A percentile compares a stretch with the other conserved stretches of the same genome.
Conservation (phyloP, 306 rosid species). For the Lathyrus sativus region DNA sequence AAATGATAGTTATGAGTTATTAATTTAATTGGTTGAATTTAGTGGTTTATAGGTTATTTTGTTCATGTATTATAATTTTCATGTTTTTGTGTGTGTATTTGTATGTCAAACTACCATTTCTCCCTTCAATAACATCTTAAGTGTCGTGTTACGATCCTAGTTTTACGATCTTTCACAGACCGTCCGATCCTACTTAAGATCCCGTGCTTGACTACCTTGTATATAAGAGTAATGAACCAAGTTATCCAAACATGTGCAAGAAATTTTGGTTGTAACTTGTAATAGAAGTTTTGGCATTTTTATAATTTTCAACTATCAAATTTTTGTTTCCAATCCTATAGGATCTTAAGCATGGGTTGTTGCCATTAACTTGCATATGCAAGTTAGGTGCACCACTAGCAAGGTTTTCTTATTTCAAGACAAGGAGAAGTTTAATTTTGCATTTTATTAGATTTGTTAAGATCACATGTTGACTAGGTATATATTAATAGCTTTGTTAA, state of each 20-base stretch:
- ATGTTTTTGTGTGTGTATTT: too few relatives aligned
- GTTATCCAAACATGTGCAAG: constrained; percentile 20
- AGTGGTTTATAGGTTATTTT: too few relatives aligned
- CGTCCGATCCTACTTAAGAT: too few relatives aligned
- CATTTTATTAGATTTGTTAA: constrained; percentile 30
- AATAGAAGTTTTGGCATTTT: not conserved
- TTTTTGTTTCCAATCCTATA: not conserved
- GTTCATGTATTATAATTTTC: too few relatives aligned
- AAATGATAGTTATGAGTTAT: too few relatives aligned
- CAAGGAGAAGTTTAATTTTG: constrained; percentile 21
- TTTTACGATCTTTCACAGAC: too few relatives aligned
- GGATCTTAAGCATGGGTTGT: constrained; percentile 12
- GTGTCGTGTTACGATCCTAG: too few relatives aligned
- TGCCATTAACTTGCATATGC: constrained; percentile 1
- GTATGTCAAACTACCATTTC: too few relatives aligned
- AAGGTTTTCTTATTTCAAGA: constrained; percentile 23
- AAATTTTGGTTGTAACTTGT: constrained; percentile 8
- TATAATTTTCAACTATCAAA: not conserved
- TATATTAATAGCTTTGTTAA: not conserved
- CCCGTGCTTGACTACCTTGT: too few relatives aligned
- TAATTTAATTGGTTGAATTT: too few relatives aligned
- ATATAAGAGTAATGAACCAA: not conserved
- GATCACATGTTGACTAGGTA: not conserved
- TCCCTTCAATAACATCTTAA: too few relatives aligned
- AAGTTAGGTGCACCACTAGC: constrained; percentile 7